phyloP scores from a whole-genome alignment of 2,329 filamentous ascomycete species.

The Dendryphion nanum region DNA sequence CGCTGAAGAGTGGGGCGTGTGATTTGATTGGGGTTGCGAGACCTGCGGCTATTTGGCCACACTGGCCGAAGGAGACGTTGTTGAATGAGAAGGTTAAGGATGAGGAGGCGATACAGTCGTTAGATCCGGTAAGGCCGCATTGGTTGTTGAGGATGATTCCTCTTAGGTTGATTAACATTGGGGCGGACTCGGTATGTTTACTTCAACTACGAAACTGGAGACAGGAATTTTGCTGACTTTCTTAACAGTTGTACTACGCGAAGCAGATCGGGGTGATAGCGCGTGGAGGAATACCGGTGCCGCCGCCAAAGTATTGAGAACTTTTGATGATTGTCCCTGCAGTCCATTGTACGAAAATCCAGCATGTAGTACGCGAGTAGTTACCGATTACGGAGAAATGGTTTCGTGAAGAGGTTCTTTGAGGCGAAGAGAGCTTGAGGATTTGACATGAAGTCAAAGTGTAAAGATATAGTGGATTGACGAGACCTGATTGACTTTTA shows the following conservation, averaged over 20 bases:
- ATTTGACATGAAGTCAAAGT: no score
- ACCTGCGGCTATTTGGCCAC: conserved; percentile 9
- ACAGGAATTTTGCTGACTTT: not conserved
- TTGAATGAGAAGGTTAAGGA: conserved; percentile 11
- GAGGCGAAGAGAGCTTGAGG: no score
- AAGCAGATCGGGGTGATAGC: conserved; percentile 7
- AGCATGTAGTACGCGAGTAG: no score
- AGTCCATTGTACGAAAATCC: no score
- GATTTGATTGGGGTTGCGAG: conserved; percentile 11
- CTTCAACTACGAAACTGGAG: not conserved
- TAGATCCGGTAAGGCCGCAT: conserved; percentile 1
- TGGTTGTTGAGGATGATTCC: conserved; percentile 2
- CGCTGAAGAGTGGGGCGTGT: conserved; percentile 41
- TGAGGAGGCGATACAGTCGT: conserved; percentile 6
- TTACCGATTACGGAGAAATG: no score
- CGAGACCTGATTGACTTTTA: no score
- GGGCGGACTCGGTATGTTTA: conserved; percentile 5
- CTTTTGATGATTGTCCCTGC: not conserved
- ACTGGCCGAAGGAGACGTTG: conserved; percentile 9
- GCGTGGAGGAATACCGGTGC: conserved; percentile 4
- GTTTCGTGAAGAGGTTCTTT: no score
- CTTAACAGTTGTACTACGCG: conserved; percentile 7
- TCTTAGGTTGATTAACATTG: conserved; percentile 3
- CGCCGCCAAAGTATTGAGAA: conserved; percentile 5
- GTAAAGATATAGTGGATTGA: no score